Evolutionary conservation across 1,284 basidiomycete genomes (phyloP).

Genomic region (Pseudozyma pruni): DNA sequence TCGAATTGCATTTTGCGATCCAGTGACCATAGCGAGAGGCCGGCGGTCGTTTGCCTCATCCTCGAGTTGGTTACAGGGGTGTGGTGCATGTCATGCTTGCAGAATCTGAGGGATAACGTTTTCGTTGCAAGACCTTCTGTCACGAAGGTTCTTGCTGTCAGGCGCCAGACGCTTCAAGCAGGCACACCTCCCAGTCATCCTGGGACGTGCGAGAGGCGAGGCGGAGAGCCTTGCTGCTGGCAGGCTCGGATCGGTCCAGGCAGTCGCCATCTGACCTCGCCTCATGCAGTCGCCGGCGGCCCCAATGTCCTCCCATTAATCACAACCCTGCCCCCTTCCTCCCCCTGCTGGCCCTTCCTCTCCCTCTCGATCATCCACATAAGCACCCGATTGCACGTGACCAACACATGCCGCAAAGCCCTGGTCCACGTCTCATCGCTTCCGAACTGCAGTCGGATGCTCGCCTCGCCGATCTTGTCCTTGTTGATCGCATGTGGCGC

Average conservation of each 20-base stretch:
- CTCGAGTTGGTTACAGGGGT: too few species aligned
- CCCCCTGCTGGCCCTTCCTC: not conserved
- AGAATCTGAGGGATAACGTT: too few species aligned
- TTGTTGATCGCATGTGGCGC: conserved; percentile 89
- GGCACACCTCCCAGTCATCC: too few species aligned
- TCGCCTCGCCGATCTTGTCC: conserved; percentile 94
- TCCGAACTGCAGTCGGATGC: conserved; percentile 91
- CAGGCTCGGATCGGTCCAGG: too few species aligned
- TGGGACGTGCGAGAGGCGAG: too few species aligned
- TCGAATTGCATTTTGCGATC: too few species aligned
- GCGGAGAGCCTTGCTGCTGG: too few species aligned
- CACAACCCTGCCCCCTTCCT: conserved; percentile 1
- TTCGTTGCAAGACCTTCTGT: too few species aligned
- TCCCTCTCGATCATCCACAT: conserved; percentile 42
- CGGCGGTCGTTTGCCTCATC: too few species aligned
- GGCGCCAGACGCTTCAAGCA: too few species aligned
- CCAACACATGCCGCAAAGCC: conserved; percentile 87
- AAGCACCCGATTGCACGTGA: conserved; percentile 71
- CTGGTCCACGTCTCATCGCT: conserved; percentile 92
- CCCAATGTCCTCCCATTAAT: conserved; percentile 20
- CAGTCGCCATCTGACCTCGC: not conserved
- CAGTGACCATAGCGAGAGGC: too few species aligned
- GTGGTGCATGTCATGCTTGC: too few species aligned
- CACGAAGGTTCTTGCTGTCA: not conserved
- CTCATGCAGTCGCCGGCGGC: not conserved